These are phyloP conservation scores for Candida qinlingensis DNA, from an alignment of 805 yeast species.

Conservation along the genomic window DNA sequence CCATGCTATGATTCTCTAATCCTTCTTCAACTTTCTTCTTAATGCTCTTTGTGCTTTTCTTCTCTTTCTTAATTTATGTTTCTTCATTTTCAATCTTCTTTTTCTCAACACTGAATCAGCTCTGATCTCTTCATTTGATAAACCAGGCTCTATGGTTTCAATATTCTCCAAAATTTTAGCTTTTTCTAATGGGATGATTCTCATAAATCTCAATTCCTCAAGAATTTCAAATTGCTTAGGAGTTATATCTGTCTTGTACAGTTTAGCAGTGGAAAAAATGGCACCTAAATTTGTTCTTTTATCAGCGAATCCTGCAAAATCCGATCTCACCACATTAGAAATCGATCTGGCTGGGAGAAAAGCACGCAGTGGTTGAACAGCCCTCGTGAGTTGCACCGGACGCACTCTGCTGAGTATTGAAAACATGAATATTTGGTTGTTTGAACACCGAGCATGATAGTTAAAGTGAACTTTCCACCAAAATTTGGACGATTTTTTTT, in stretches of 20 bases:
- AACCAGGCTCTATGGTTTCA: constrained; percentile 2
- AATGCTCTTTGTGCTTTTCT: constrained; percentile 87
- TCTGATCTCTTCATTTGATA: constrained; percentile 11
- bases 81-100: constrained; percentile 94
- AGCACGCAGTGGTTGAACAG: not conserved
- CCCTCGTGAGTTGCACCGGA: not conserved
- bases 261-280: constrained; percentile 1
- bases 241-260: constrained; percentile 10
- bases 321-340: constrained; percentile 4
- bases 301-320: not conserved
- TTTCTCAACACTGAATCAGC: constrained; percentile 73
- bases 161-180: constrained; percentile 20
- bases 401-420: constrained; percentile 1
- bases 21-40: constrained; percentile 48
- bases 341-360: not conserved
- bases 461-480: too few species aligned
- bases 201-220: constrained; percentile 7
- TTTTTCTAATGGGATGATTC: constrained; percentile 17
- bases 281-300: constrained; percentile 2
- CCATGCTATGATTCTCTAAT: constrained; percentile 6
- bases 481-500: too few species aligned
- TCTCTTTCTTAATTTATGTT: constrained; percentile 95
- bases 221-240: constrained; percentile 6
- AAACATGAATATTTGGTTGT: not conserved
- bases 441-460: too few species aligned